These are phyloP conservation scores for Apophysomyces ossiformis DNA, from an alignment of 371 early-diverging fungal genomes.

Conservation along the genomic window DNA sequence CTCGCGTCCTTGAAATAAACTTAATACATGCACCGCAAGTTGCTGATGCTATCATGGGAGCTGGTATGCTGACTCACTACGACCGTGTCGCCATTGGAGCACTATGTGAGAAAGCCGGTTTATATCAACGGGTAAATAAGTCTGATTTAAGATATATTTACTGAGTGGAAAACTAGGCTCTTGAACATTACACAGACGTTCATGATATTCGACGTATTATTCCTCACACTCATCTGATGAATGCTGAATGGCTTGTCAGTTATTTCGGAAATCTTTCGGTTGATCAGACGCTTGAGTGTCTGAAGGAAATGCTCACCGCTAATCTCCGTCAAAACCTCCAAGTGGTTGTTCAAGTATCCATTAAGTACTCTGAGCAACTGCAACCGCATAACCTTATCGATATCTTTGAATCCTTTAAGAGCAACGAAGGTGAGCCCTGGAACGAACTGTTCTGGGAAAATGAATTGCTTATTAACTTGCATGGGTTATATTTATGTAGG, in stretches of 20 bases:
- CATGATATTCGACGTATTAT: slow-evolving; percentile 96
- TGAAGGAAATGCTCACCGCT: slow-evolving; percentile 85
- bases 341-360: slow-evolving; percentile 93
- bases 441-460: background rate
- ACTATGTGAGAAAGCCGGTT: slow-evolving; percentile 96
- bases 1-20: slow-evolving; percentile 97
- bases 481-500: slow-evolving; percentile 31
- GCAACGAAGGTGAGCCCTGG: slow-evolving; percentile 80
- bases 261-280: slow-evolving; percentile 95
- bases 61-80: slow-evolving; percentile 94
- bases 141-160: background rate
- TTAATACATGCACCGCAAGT: slow-evolving; percentile 96
- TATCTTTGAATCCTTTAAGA: slow-evolving; percentile 90
- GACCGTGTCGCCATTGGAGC: slow-evolving; percentile 89
- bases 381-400: slow-evolving; percentile 87
- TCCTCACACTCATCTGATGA: slow-evolving; percentile 84
- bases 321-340: slow-evolving; percentile 96
- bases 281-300: slow-evolving; percentile 91
- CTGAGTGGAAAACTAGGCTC: slow-evolving; percentile 59
- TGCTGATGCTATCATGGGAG: slow-evolving; percentile 97
- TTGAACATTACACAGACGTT: slow-evolving; percentile 96
- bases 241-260: slow-evolving; percentile 85
- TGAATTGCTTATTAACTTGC: background rate
- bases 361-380: slow-evolving; percentile 94
- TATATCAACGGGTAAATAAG: slow-evolving; percentile 82